Evolutionary conservation across 139 green algal species (phyloP).

Genomic region (Picochlorum sp.): DNA sequence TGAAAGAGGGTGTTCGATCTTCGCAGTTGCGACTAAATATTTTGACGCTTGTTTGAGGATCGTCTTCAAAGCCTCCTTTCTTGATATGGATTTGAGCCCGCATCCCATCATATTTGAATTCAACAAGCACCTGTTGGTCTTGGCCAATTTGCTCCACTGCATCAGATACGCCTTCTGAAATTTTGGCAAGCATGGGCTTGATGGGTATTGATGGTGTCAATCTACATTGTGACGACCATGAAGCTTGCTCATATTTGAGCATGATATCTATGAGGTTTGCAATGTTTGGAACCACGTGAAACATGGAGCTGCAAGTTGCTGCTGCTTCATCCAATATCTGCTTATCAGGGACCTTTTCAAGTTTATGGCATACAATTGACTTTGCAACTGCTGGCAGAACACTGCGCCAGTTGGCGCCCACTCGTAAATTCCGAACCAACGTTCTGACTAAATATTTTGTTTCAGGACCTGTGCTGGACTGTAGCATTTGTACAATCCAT

Average conservation of each 20-base stretch:
- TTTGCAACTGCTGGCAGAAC: constrained; percentile 64
- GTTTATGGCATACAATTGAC: constrained; percentile 51
- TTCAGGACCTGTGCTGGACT: constrained; percentile 51
- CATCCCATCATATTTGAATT: constrained; percentile 89
- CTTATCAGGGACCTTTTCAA: constrained; percentile 27
- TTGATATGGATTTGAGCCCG: constrained; percentile 79
- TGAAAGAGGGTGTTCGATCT: constrained; percentile 55
- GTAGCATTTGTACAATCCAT: constrained; percentile 50
- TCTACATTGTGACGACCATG: constrained; percentile 34
- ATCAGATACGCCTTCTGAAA: constrained; percentile 48
- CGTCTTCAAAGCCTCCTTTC: background rate
- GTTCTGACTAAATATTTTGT: constrained; percentile 67
- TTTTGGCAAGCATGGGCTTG: constrained; percentile 87
- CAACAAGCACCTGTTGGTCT: constrained; percentile 37
- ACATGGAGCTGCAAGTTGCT: constrained; percentile 50
- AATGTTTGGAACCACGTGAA: constrained; percentile 71
- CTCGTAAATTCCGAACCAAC: constrained; percentile 67
- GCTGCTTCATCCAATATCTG: constrained; percentile 45
- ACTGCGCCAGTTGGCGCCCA: constrained; percentile 76
- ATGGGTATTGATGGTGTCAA: constrained; percentile 63
- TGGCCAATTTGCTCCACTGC: constrained; percentile 44
- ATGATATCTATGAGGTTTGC: constrained; percentile 57
- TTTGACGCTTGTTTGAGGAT: constrained; percentile 23
- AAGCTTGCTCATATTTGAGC: constrained; percentile 43
- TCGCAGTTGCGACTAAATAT: constrained; percentile 83